phyloP scores from a whole-genome alignment of 2,329 filamentous ascomycete genomes.

The Trichoderma aggressivum region DNA sequence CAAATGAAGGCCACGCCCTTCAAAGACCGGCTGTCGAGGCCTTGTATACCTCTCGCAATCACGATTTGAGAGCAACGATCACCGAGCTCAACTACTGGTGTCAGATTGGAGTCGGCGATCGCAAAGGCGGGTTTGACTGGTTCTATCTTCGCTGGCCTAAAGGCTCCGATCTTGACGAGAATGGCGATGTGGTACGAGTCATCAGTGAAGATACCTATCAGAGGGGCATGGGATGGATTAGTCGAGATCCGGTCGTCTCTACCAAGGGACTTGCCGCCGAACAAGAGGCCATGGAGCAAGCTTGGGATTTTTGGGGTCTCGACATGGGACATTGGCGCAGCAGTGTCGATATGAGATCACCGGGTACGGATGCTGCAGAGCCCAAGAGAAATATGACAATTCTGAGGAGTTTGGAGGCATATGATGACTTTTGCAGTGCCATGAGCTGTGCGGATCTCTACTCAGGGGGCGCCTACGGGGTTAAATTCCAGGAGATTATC shows the following conservation, averaged over 20 bases:
- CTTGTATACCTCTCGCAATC: conserved; percentile 65
- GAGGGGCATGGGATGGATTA: conserved; percentile 73
- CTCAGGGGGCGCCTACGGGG: conserved; percentile 47
- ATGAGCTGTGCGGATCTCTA: conserved; percentile 66
- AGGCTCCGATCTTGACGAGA: conserved; percentile 64
- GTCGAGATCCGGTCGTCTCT: conserved; percentile 53
- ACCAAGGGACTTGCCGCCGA: conserved; percentile 44
- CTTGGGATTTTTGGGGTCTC: conserved; percentile 65
- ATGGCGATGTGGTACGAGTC: conserved; percentile 69
- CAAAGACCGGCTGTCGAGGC: conserved; percentile 61
- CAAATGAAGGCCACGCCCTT: conserved; percentile 83
- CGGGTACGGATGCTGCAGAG: conserved; percentile 31
- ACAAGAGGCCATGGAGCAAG: conserved; percentile 61
- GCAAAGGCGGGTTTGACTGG: conserved; percentile 87
- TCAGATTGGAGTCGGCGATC: conserved; percentile 88
- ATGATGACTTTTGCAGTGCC: conserved; percentile 53
- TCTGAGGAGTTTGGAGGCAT: conserved; percentile 41
- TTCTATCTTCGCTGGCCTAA: conserved; percentile 74
- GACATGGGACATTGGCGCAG: conserved; percentile 58
- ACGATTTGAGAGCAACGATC: conserved; percentile 77
- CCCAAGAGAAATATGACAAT: not conserved
- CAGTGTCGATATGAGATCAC: conserved; percentile 37
- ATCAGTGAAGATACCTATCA: conserved; percentile 78
- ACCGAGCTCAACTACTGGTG: conserved; percentile 94
- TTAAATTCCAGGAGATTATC: conserved; percentile 45